These are phyloP conservation scores for Fraxinus velutina DNA, from an alignment of 305 asterid genomes.

Conservation along the genomic window DNA sequence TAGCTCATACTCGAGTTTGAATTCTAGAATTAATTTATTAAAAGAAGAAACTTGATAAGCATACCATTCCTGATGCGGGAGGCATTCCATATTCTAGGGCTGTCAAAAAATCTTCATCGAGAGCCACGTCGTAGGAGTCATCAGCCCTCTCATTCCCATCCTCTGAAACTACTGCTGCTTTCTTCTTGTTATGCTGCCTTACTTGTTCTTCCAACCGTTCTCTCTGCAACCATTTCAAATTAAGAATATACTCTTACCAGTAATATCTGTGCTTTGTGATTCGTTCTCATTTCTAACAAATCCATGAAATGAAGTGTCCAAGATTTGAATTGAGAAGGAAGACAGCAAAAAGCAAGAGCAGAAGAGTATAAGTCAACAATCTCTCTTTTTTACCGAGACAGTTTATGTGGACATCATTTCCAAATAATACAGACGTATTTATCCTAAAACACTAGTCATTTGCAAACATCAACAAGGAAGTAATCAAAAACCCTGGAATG, in stretches of 20 bases:
- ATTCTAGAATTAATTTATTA: background rate
- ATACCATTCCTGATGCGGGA: slow-evolving; percentile 99
- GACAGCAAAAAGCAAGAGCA: background rate
- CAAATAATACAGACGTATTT: background rate
- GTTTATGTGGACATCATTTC: background rate
- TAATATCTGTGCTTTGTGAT: background rate
- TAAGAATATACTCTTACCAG: background rate
- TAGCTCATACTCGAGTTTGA: background rate
- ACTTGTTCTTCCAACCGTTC: slow-evolving; percentile 92
- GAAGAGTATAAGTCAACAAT: background rate
- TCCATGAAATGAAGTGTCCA: background rate
- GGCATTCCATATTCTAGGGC: slow-evolving; percentile 99
- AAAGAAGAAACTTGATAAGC: slow-evolving; percentile 9
- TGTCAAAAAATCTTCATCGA: slow-evolving; percentile 88
- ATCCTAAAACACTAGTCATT: background rate
- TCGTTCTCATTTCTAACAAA: background rate
- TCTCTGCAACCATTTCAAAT: slow-evolving; percentile 48
- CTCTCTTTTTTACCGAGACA: background rate
- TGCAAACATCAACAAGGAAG: background rate
- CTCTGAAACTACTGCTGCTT: slow-evolving; percentile 33
- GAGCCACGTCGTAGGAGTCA: slow-evolving; percentile 72
- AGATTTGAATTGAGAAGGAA: background rate
- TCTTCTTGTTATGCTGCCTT: slow-evolving; percentile 80
- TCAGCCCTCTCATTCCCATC: slow-evolving; percentile 38
- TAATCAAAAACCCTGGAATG: background rate